These are phyloP conservation scores for Agrostemma githago DNA, from an alignment of 148 eudicot species.

Conservation along the genomic window DNA sequence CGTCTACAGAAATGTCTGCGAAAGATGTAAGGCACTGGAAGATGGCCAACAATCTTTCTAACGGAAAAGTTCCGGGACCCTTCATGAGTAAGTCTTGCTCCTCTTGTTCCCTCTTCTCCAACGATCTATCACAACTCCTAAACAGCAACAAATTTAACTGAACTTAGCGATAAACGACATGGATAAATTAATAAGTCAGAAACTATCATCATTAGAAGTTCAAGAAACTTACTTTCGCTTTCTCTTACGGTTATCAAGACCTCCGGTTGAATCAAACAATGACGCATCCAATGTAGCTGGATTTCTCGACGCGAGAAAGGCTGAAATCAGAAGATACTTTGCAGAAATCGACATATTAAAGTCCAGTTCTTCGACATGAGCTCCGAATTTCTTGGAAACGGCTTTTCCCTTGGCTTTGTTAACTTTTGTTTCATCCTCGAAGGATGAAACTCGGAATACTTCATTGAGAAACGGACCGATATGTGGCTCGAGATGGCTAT, in stretches of 20 bases:
- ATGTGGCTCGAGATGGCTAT: constrained; percentile 59
- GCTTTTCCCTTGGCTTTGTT: constrained; percentile 41
- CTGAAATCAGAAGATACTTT: constrained; percentile 89
- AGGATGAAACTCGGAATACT: constrained; percentile 42
- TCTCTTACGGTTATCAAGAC: constrained; percentile 59
- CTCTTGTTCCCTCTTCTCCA: constrained; percentile 60
- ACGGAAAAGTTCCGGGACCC: constrained; percentile 94
- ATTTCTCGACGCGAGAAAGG: constrained; percentile 91
- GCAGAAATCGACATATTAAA: constrained; percentile 86
- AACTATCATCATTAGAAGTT: constrained; percentile 7
- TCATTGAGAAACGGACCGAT: constrained; percentile 52
- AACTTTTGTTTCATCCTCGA: constrained; percentile 29
- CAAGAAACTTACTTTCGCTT: constrained; percentile 61
- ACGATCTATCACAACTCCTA: constrained; percentile 66
- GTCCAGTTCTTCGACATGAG: constrained; percentile 56
- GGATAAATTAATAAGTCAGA: neutral
- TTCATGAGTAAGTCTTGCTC: constrained; percentile 76
- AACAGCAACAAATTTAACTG: neutral
- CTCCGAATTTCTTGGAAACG: constrained; percentile 35
- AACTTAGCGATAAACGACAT: neutral
- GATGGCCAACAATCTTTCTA: constrained; percentile 88
- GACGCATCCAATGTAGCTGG: constrained; percentile 98
- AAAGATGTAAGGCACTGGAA: constrained; percentile 76
- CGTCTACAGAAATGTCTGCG: constrained; percentile 45
- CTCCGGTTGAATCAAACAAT: constrained; percentile 89